Percentiles rank a stretch among this genome's conserved stretches.
Conservation (phyloP, 768 basidiomycete genomes). For the Boletus rubroflammeus region DNA sequence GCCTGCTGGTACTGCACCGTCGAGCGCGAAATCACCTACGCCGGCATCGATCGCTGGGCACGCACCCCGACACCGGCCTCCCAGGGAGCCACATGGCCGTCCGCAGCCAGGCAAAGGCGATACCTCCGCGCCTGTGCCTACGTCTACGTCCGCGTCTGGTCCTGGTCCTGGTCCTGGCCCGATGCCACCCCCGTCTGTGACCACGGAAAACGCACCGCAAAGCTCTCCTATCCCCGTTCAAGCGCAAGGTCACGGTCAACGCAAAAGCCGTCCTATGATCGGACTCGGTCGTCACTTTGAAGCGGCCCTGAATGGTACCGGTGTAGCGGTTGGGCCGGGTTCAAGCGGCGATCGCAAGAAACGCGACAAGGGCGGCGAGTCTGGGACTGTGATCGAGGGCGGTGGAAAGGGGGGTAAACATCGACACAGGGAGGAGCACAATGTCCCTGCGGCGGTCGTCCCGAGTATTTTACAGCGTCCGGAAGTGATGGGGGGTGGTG, state of each 20-base stretch:
- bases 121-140: background rate
- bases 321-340: slow-evolving; percentile 36
- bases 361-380: slow-evolving; percentile 33
- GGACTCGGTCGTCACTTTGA: slow-evolving; percentile 69
- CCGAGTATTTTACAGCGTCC: slow-evolving; percentile 28
- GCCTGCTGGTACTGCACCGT: slow-evolving; percentile 6
- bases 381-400: background rate
- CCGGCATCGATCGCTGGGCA: background rate
- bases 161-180: background rate
- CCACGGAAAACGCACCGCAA: slow-evolving; percentile 1
- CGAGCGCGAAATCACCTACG: slow-evolving; percentile 12
- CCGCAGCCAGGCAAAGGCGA: slow-evolving; percentile 13
- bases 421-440: slow-evolving; percentile 15
- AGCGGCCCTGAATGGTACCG: slow-evolving; percentile 64
- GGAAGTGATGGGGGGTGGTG: slow-evolving; percentile 5
- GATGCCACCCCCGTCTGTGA: background rate
- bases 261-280: slow-evolving; percentile 54
- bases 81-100: slow-evolving; percentile 17
- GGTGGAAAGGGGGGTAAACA: slow-evolving; percentile 13
- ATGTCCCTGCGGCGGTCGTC: background rate
- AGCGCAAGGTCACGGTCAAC: slow-evolving; percentile 15
- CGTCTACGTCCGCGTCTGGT: background rate
- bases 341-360: slow-evolving; percentile 31
- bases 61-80: slow-evolving; percentile 14
- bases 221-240: slow-evolving; percentile 8